Conservation (phyloP, 345 rosid species). For the Excoecaria cochinchinensis region DNA sequence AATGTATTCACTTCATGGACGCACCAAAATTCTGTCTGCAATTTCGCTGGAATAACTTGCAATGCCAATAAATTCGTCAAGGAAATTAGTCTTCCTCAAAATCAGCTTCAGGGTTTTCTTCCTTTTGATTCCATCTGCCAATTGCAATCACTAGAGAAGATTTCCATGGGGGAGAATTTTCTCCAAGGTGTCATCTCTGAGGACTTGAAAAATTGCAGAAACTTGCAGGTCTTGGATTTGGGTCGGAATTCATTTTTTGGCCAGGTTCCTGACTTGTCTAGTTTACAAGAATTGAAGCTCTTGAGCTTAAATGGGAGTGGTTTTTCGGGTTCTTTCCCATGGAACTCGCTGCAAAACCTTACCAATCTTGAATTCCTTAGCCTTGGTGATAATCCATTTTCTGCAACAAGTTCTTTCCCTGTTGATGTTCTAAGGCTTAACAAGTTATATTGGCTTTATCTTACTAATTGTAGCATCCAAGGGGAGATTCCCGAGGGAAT, state of each 20-base stretch:
- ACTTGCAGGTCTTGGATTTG: slow-evolving; percentile 53
- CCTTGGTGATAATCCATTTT: slow-evolving; percentile 70
- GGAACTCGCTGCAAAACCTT: slow-evolving; percentile 59
- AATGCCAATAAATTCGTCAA: slow-evolving; percentile 40
- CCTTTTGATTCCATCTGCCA: slow-evolving; percentile 59
- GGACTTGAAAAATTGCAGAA: slow-evolving; percentile 45
- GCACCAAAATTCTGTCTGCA: slow-evolving; percentile 16
- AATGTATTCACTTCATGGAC: slow-evolving; percentile 54
- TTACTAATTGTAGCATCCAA: slow-evolving; percentile 63
- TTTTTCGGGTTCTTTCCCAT: slow-evolving; percentile 63
- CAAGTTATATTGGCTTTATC: slow-evolving; percentile 60
- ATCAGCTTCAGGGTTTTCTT: slow-evolving; percentile 44
- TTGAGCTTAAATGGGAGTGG: slow-evolving; percentile 63
- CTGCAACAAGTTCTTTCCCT: slow-evolving; percentile 49
- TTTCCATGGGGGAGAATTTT: slow-evolving; percentile 50
- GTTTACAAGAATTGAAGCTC: slow-evolving; percentile 37
- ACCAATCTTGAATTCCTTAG: slow-evolving; percentile 57
- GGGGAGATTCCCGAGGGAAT: slow-evolving; percentile 75
- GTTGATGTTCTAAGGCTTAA: slow-evolving; percentile 49
- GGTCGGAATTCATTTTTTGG: slow-evolving; percentile 63
- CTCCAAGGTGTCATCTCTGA: slow-evolving; percentile 40
- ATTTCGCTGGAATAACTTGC: slow-evolving; percentile 51
- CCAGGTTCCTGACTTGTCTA: slow-evolving; percentile 56
- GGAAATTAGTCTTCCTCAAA: slow-evolving; percentile 56
- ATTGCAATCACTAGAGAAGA: slow-evolving; percentile 46